Base-by-base conservation (phyloP, 805 yeast species). In the Cyberlindnera japonica region DNA sequence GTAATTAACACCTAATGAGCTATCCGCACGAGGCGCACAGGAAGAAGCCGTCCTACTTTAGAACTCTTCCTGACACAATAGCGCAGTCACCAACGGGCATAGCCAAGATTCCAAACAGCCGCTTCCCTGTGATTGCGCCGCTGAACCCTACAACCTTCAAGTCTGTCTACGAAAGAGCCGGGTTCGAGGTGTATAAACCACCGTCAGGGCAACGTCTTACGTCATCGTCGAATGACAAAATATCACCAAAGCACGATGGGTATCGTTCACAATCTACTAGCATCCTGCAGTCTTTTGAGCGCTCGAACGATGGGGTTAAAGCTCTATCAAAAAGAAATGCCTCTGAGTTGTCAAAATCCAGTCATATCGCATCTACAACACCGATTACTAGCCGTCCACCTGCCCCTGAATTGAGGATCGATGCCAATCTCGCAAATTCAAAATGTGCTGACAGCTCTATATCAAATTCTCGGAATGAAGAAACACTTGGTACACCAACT, bases 151-250 rank as follows among this genome's bases (percentile, higher is more conserved):
- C 28, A 12, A 64, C 78, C 21, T 81, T 79, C 51, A 71, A 71
- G 50, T 81, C 89, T 2, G 93, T 83, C 3, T 77, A 83, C 60
- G 93, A 85, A 57, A 64, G 93, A 49, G 93, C 93, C 0, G 95
- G 95, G 0, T 85, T 85, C 53, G 93, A 84, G 18, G 75, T 74
- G 10, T 68, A 67, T 44, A 69, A 57, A 32, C 61, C 59, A 2
- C 21, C 27, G 24, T 13, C 39, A 29, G 35, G 26, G 26, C 48
- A 19, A 22, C 20, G 15, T 9, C 14, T 39, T 3, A 30, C 37
- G 2, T 27, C 30, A 27, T 25, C 28, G 6, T 13, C 43, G 40
- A 14, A 10, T n/a, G 12, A 13, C 47, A 3, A 32, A 41, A 23
- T 16, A 5, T 9, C n/a, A 9, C 19, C n/a, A 11, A 26, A 24